Evolutionary conservation across 371 early-diverging fungal genomes (phyloP).

Genomic region (Mortierella sp.): DNA sequence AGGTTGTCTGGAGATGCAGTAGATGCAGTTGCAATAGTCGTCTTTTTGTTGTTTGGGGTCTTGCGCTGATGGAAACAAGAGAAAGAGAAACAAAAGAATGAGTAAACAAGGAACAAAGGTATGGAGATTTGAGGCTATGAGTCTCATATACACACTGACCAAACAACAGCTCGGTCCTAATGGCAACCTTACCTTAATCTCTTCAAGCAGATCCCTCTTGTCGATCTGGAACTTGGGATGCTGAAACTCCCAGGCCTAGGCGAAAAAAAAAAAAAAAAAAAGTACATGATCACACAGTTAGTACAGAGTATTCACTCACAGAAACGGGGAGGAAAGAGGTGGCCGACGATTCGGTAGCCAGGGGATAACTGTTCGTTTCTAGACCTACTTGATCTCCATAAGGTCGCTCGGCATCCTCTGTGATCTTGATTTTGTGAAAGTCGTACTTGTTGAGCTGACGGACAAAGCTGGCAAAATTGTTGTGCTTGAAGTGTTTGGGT

Average conservation of each 20-base stretch:
- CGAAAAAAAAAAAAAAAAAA: constrained; percentile 5
- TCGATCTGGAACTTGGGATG: constrained; percentile 79
- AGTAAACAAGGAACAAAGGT: neutral
- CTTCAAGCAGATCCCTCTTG: constrained; percentile 69
- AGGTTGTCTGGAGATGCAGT: constrained; percentile 29
- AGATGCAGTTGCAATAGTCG: constrained; percentile 4
- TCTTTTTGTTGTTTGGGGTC: constrained; percentile 43
- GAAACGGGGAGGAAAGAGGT: neutral
- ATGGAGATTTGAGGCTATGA: neutral
- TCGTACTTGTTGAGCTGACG: constrained; percentile 98
- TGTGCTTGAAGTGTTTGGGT: constrained; percentile 91
- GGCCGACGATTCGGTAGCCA: too few species aligned
- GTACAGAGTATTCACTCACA: neutral
- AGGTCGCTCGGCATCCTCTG: constrained; percentile 62
- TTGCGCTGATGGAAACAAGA: constrained; percentile 33
- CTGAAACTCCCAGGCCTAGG: constrained; percentile 81
- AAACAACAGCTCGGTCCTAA: neutral
- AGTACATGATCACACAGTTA: neutral
- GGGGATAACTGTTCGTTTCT: neutral
- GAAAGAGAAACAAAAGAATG: constrained; percentile 1
- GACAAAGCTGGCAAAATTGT: constrained; percentile 94
- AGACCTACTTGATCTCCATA: constrained; percentile 72
- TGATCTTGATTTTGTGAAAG: constrained; percentile 86
- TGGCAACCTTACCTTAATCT: constrained; percentile 60
- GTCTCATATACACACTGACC: neutral